Conservation (phyloP, 768 basidiomycete genomes). For the Obba rivulosa region DNA sequence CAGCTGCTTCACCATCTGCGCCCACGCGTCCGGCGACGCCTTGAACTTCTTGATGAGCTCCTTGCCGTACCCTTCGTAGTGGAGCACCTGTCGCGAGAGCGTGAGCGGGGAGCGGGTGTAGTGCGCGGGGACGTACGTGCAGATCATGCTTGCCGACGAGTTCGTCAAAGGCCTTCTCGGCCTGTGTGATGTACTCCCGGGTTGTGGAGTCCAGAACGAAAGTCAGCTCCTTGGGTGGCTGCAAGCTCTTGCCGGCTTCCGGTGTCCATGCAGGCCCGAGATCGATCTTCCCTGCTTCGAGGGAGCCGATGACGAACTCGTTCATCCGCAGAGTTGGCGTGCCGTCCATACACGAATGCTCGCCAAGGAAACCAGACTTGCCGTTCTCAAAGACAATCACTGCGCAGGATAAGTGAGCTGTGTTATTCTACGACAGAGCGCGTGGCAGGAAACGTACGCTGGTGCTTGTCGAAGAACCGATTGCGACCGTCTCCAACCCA, state of each 20-base stretch:
- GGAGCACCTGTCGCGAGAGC: slow-evolving; percentile 16
- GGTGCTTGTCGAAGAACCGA: slow-evolving; percentile 96
- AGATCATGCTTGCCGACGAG: slow-evolving; percentile 79
- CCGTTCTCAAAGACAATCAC: slow-evolving; percentile 95
- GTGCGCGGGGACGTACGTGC: slow-evolving; percentile 40
- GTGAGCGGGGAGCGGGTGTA: not conserved
- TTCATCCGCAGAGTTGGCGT: slow-evolving; percentile 94
- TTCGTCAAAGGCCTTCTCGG: slow-evolving; percentile 66
- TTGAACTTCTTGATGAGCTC: slow-evolving; percentile 75
- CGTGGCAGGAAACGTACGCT: slow-evolving; percentile 41
- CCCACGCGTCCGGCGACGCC: slow-evolving; percentile 91
- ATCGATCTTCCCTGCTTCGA: slow-evolving; percentile 69
- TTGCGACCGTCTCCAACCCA: slow-evolving; percentile 93
- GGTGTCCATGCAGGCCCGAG: slow-evolving; percentile 50
- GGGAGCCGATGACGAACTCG: slow-evolving; percentile 81
- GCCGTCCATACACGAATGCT: slow-evolving; percentile 89
- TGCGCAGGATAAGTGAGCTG: slow-evolving; percentile 25
- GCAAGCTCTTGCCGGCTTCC: slow-evolving; percentile 36
- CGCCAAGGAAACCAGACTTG: slow-evolving; percentile 87
- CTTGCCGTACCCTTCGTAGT: slow-evolving; percentile 67
- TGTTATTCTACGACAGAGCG: not conserved
- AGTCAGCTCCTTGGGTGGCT: slow-evolving; percentile 56
- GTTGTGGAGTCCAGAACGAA: slow-evolving; percentile 63
- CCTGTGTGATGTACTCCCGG: slow-evolving; percentile 44
- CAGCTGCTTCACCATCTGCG: slow-evolving; percentile 92